phyloP scores from a whole-genome alignment of 2,329 filamentous ascomycete genomes.

The Cercospora zeae-maydis region DNA sequence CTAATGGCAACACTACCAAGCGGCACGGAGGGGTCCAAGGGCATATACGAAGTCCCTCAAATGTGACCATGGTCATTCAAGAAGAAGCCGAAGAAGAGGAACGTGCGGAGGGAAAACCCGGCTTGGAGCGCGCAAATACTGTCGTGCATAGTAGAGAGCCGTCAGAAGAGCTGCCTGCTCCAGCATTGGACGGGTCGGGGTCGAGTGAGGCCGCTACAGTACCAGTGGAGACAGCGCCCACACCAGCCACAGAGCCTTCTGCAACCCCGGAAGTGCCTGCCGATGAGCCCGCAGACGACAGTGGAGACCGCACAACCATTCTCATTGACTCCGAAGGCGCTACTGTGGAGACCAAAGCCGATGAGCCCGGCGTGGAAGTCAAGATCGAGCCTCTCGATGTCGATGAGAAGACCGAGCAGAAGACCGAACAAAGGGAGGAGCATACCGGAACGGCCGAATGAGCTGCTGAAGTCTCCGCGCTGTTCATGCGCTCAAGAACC shows the following conservation, averaged over 20 bases:
- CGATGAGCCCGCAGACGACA: slow-evolving; percentile 1
- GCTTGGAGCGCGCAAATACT: slow-evolving; percentile 29
- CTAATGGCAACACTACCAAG: slow-evolving; percentile 67
- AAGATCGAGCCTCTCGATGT: slow-evolving; percentile 21
- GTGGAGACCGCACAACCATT: slow-evolving; percentile 12
- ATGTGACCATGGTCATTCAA: slow-evolving; percentile 72
- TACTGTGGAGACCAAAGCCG: slow-evolving; percentile 6
- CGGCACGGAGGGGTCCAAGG: slow-evolving; percentile 58
- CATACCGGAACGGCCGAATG: neutral
- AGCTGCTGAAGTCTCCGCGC: neutral
- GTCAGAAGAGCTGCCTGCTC: slow-evolving; percentile 43
- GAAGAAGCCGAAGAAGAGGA: slow-evolving; percentile 65
- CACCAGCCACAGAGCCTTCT: neutral
- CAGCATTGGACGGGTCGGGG: slow-evolving; percentile 38
- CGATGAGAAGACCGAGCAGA: neutral
- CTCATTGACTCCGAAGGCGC: neutral
- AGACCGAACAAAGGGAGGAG: neutral
- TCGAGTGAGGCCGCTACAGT: neutral
- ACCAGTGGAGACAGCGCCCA: slow-evolving; percentile 2
- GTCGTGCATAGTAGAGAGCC: slow-evolving; percentile 20
- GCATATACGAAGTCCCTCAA: slow-evolving; percentile 71
- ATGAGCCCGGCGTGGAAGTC: slow-evolving; percentile 15
- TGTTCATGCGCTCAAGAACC: neutral
- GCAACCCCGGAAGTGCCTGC: neutral
- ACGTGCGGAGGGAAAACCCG: slow-evolving; percentile 18